Base-by-base conservation (phyloP, 2,329 filamentous ascomycete species). In the Talaromyces sp. region DNA sequence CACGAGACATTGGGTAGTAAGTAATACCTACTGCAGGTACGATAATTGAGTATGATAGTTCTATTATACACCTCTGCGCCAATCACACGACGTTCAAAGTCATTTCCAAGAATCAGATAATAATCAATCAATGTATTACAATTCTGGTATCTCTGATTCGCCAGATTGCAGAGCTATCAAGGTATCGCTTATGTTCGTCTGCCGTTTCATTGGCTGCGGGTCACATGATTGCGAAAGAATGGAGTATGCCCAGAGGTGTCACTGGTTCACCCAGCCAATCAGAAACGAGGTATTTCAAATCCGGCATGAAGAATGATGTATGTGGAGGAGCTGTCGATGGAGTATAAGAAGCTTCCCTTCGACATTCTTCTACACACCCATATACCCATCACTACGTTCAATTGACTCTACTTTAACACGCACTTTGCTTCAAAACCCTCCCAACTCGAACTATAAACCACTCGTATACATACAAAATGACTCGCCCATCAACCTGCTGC, bases 401-500 rank as follows among this genome's bases (percentile, higher is more conserved):
- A 35, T n/a, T 52, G 49, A 54, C 31, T 31, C 27, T 31, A 56
- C n/a, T 5, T 15, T 6, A 15, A 37, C 27, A 19, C 15, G 2
- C 27, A 33, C 17, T 35, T 7, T n/a, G 7, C 8, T 19, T 35
- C 15, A 37, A 35, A 5, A 56, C 13, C n/a, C 31, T 56, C 56
- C 7, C 27, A 31, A 31, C 27, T 31, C 27, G 7, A 6, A 31
- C 27, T 31, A 31, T 7, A 31, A 31, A 31, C 27, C 7, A 31
- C 27, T 31, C 27, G 27, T 7, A 31, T 31, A 31, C 27, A 31
- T 31, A 45, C 35, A 66, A 17, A 39, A 67, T 66, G 63, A 62
- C 64, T 27, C 67, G 64, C 35, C 67, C 73, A 62, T 73, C 73
- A 4, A 85, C 83, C 71, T 89, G 86, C 85, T 89, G 86, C 78